Conservation (phyloP, 805 yeast genomes). For the Saturnispora bothae region DNA sequence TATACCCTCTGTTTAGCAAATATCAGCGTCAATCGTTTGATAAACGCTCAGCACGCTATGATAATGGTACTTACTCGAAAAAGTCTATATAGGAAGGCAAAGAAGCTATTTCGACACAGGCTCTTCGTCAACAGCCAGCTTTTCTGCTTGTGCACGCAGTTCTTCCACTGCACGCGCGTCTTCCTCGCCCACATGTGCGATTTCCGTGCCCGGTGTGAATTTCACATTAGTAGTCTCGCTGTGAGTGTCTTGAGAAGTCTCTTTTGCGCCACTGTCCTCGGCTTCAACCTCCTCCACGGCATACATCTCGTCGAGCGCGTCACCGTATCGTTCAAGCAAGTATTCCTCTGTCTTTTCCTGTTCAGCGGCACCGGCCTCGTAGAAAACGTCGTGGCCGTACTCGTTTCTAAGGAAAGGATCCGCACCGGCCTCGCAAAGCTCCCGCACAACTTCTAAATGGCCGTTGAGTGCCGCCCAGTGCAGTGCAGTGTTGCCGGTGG, state of each 20-base stretch:
- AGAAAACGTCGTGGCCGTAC: slow-evolving; percentile 74
- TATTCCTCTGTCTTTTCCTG: slow-evolving; percentile 70
- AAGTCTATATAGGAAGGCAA: too few species aligned
- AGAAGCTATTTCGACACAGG: too few species aligned
- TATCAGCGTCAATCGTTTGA: too few species aligned
- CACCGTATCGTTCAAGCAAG: slow-evolving; percentile 55
- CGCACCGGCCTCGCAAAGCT: slow-evolving; percentile 65
- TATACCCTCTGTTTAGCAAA: too few species aligned
- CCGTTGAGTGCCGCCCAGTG: slow-evolving; percentile 97
- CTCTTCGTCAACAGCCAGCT: slow-evolving; percentile 15
- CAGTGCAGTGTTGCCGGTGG: slow-evolving; percentile 83
- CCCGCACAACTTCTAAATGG: slow-evolving; percentile 57
- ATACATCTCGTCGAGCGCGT: slow-evolving; percentile 48
- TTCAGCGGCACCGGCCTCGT: slow-evolving; percentile 76
- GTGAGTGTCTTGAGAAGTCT: too few species aligned
- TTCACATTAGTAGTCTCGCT: slow-evolving; percentile 22
- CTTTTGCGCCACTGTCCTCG: slow-evolving; percentile 28
- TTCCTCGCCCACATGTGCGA: slow-evolving; percentile 38
- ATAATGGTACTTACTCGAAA: too few species aligned
- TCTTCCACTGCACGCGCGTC: slow-evolving; percentile 31
- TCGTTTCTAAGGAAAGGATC: slow-evolving; percentile 73
- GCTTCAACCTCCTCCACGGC: slow-evolving; percentile 31
- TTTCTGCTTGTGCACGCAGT: slow-evolving; percentile 21
- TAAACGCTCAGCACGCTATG: too few species aligned
- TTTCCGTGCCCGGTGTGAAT: slow-evolving; percentile 41